Conservation (phyloP, 495 filamentous ascomycete genomes). For the Podospora anserina region DNA sequence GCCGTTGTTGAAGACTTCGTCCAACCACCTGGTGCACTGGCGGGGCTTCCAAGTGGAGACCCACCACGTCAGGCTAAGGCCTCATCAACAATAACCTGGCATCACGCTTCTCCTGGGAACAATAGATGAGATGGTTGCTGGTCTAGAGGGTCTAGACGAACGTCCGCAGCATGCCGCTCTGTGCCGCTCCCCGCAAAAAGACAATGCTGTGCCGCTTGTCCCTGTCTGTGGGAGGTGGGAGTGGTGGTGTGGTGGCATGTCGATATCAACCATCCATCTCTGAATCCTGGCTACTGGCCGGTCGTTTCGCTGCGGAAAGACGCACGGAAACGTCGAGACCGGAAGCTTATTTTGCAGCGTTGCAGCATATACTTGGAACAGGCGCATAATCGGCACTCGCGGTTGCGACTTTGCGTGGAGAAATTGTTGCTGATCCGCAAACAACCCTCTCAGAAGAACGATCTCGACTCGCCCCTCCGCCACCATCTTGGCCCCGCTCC, state of each 20-base stretch:
- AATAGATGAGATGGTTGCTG: neutral
- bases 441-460: slow-evolving; percentile 15
- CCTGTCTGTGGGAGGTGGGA: neutral
- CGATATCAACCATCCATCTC: neutral
- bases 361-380: slow-evolving; percentile 4
- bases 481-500: slow-evolving; percentile 25
- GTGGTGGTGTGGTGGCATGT: neutral
- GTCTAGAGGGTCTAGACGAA: neutral
- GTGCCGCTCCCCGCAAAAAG: neutral
- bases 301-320: neutral
- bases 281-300: too few relatives aligned
- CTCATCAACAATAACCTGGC: neutral
- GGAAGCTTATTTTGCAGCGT: slow-evolving; percentile 10
- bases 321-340: neutral
- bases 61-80: neutral
- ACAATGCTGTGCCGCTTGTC: neutral
- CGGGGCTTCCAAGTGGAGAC: slow-evolving; percentile 8
- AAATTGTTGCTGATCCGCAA: neutral
- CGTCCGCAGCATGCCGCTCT: neutral
- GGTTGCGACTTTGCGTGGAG: slow-evolving; percentile 14
- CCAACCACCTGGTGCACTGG: neutral
- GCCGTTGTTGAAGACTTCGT: slow-evolving; percentile 1
- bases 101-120: neutral
- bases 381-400: neutral
- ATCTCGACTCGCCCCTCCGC: slow-evolving; percentile 34